phyloP scores from a whole-genome alignment of 345 rosid genomes.

The Citropsis articulata region DNA sequence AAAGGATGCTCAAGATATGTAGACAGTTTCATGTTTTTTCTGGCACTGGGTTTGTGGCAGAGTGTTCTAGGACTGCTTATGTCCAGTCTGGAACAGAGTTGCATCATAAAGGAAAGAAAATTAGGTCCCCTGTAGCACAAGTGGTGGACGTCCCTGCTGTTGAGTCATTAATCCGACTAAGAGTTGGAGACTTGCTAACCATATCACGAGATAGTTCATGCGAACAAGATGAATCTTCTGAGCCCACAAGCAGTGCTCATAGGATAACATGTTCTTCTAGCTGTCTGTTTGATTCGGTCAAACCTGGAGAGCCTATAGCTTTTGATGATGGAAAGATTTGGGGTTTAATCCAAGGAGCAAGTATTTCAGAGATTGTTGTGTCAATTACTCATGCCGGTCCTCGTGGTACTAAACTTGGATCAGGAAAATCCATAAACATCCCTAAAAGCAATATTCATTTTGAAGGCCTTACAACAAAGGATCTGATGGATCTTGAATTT shows the following conservation, averaged over 20 bases:
- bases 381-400: slow-evolving; percentile 59
- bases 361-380: slow-evolving; percentile 53
- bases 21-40: slow-evolving; percentile 45
- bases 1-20: slow-evolving; percentile 44
- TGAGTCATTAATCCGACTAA: slow-evolving; percentile 47
- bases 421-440: slow-evolving; percentile 68
- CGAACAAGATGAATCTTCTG: slow-evolving; percentile 24
- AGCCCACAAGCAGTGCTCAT: slow-evolving; percentile 32
- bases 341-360: slow-evolving; percentile 58
- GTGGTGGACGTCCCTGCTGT: slow-evolving; percentile 58
- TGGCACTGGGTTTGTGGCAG: slow-evolving; percentile 54
- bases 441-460: slow-evolving; percentile 56
- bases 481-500: slow-evolving; percentile 60
- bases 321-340: slow-evolving; percentile 74
- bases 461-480: slow-evolving; percentile 70
- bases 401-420: slow-evolving; percentile 61
- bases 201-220: slow-evolving; percentile 42
- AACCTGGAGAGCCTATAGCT: slow-evolving; percentile 58
- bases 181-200: slow-evolving; percentile 59
- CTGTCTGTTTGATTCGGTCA: slow-evolving; percentile 59
- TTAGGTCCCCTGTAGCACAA: slow-evolving; percentile 36
- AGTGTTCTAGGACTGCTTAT: slow-evolving; percentile 53
- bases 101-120: slow-evolving; percentile 45
- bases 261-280: slow-evolving; percentile 54
- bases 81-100: slow-evolving; percentile 52